Evolutionary conservation across 2,329 filamentous ascomycete genomes (phyloP).

Genomic region (Botrytis paeoniae): DNA sequence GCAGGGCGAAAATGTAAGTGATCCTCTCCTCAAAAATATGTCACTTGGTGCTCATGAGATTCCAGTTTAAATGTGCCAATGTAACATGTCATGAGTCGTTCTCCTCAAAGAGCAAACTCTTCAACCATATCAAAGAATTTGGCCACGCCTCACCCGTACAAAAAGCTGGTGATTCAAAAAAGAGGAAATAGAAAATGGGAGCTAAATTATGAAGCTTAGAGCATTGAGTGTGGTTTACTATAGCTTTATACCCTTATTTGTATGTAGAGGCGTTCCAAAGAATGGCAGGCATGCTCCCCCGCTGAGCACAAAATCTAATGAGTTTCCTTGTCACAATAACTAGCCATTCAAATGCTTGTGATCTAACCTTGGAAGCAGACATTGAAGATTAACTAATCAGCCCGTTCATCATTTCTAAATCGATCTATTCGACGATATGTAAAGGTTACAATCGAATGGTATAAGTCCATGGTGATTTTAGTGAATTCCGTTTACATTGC

Average conservation of each 20-base stretch:
- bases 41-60: constrained; percentile 17
- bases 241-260: constrained; percentile 16
- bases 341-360: not conserved
- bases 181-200: constrained; percentile 22
- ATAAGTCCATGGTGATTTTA: not conserved
- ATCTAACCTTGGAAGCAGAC: not conserved
- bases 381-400: not conserved
- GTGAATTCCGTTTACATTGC: not conserved
- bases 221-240: not conserved
- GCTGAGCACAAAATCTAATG: not conserved
- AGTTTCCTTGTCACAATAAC: not conserved
- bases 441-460: not conserved
- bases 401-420: not conserved
- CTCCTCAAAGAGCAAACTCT: constrained; percentile 58
- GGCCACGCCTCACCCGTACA: constrained; percentile 51
- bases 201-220: not conserved
- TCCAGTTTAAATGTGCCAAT: constrained; percentile 50
- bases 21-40: not conserved
- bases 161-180: constrained; percentile 30
- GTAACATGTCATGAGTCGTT: constrained; percentile 53
- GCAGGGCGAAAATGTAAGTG: constrained; percentile 26
- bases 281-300: not conserved
- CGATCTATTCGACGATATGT: not conserved
- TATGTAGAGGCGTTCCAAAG: constrained; percentile 18
- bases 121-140: constrained; percentile 58